These are phyloP conservation scores for Metschnikowia kunwiensis DNA, from an alignment of 805 yeast species.

Conservation along the genomic window DNA sequence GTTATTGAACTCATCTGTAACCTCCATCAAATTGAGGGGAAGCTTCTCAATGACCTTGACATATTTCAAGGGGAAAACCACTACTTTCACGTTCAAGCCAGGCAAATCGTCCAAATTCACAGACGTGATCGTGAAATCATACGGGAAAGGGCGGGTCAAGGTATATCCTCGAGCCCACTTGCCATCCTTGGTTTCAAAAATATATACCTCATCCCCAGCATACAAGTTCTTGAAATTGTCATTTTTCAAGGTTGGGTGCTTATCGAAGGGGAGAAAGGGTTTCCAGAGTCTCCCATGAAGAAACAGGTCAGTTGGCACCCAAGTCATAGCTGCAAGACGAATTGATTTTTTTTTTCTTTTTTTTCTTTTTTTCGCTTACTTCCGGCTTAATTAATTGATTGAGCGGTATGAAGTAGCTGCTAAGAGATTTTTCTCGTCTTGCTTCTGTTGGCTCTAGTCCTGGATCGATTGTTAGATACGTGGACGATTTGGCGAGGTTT, in stretches of 20 bases:
- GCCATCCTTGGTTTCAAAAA: constrained; percentile 59
- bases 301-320: constrained; percentile 38
- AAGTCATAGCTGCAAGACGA: too few relatives aligned
- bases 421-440: too few relatives aligned
- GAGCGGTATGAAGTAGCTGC: too few relatives aligned
- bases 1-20: constrained; percentile 30
- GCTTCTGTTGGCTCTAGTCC: too few relatives aligned
- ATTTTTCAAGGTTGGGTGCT: constrained; percentile 37
- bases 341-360: too few relatives aligned
- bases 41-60: constrained; percentile 44
- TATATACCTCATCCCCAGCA: constrained; percentile 74
- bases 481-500: too few relatives aligned
- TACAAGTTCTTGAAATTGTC: constrained; percentile 51
- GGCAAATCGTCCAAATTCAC: constrained; percentile 63
- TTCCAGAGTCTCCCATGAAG: constrained; percentile 37
- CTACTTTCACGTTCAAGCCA: constrained; percentile 49
- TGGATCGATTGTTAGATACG: too few relatives aligned
- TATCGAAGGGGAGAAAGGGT: constrained; percentile 42
- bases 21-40: constrained; percentile 32
- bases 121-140: constrained; percentile 60
- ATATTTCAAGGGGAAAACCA: constrained; percentile 59
- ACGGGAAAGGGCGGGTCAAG: constrained; percentile 64
- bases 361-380: too few relatives aligned
- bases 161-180: constrained; percentile 83
- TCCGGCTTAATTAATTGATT: too few relatives aligned